A percentile compares a stretch with the other conserved stretches of the same genome.
Evolutionary conservation across 768 basidiomycete species (phyloP).

Genomic region (Kwoniella sp.): DNA sequence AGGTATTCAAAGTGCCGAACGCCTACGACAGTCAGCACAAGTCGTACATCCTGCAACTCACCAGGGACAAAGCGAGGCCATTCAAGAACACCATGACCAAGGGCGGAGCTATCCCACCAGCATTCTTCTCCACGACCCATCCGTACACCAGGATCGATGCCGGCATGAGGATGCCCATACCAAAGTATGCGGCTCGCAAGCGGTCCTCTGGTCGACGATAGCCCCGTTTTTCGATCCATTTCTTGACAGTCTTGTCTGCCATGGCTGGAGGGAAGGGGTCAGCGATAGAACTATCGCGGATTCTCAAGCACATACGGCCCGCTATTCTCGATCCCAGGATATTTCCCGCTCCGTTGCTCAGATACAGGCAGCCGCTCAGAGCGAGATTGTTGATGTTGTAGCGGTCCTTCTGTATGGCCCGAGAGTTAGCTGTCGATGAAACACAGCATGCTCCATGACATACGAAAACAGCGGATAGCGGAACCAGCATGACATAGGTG

Average conservation of each 20-base stretch:
- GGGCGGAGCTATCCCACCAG: slow-evolving; percentile 43
- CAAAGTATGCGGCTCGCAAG: slow-evolving; percentile 40
- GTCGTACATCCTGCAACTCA: too few species aligned
- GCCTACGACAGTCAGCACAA: slow-evolving; percentile 47
- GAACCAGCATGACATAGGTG: slow-evolving; percentile 41
- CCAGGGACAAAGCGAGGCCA: slow-evolving; percentile 30
- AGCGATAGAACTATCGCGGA: not conserved
- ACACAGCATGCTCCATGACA: slow-evolving; percentile 5
- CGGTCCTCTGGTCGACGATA: slow-evolving; percentile 50
- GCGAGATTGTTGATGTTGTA: slow-evolving; percentile 50
- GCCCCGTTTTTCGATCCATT: slow-evolving; percentile 43
- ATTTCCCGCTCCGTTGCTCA: slow-evolving; percentile 49
- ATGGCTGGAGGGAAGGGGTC: slow-evolving; percentile 15
- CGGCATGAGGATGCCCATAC: slow-evolving; percentile 42
- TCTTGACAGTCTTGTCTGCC: slow-evolving; percentile 41
- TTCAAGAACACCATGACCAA: slow-evolving; percentile 39
- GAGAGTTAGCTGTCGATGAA: not conserved
- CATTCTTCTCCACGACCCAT: slow-evolving; percentile 14
- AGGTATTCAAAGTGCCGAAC: slow-evolving; percentile 45
- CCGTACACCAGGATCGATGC: slow-evolving; percentile 16
- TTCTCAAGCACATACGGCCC: slow-evolving; percentile 36
- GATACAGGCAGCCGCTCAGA: slow-evolving; percentile 49
- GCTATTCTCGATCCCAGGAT: slow-evolving; percentile 44
- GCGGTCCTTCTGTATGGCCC: slow-evolving; percentile 24
- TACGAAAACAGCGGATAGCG: slow-evolving; percentile 39